These are phyloP conservation scores for Tylopilus felleus DNA, from an alignment of 768 basidiomycete genomes.

Conservation along the genomic window DNA sequence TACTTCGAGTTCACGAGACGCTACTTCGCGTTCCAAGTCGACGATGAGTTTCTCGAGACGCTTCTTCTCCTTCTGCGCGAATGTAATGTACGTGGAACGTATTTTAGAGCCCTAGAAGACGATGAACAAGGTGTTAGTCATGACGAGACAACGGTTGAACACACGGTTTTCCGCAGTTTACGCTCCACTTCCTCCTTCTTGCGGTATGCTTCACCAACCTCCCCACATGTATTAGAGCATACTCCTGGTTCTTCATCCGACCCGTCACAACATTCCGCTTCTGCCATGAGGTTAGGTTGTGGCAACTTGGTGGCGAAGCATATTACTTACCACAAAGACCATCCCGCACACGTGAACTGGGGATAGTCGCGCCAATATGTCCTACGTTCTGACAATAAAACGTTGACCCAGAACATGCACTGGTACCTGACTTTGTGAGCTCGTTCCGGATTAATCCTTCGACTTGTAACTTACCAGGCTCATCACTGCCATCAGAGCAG, in stretches of 20 bases:
- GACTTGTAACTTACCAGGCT: conserved; percentile 60
- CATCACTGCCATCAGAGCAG: conserved; percentile 92
- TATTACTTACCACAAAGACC: conserved; percentile 80
- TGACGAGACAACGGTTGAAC: conserved; percentile 20
- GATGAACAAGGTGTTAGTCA: background rate
- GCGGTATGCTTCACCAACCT: conserved; percentile 68
- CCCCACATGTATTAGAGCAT: conserved; percentile 74
- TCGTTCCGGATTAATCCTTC: conserved; percentile 5
- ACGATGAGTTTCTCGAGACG: conserved; percentile 66
- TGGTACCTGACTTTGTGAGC: conserved; percentile 55
- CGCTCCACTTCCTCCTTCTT: conserved; percentile 67
- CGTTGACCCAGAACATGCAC: conserved; percentile 69
- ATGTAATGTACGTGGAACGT: conserved; percentile 80
- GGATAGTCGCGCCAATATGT: conserved; percentile 77
- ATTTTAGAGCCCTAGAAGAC: conserved; percentile 79
- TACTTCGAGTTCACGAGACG: conserved; percentile 64
- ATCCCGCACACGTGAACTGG: conserved; percentile 83
- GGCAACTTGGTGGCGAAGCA: background rate
- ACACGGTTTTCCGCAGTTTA: conserved; percentile 77
- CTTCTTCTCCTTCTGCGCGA: conserved; percentile 86
- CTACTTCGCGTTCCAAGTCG: conserved; percentile 56
- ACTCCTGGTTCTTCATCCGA: conserved; percentile 84
- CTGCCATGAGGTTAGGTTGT: conserved; percentile 39
- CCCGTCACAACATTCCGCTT: conserved; percentile 92
- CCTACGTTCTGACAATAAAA: conserved; percentile 90